Evolutionary conservation across 2,329 filamentous ascomycete species (phyloP).

Genomic region (Pezicula rhizophila): DNA sequence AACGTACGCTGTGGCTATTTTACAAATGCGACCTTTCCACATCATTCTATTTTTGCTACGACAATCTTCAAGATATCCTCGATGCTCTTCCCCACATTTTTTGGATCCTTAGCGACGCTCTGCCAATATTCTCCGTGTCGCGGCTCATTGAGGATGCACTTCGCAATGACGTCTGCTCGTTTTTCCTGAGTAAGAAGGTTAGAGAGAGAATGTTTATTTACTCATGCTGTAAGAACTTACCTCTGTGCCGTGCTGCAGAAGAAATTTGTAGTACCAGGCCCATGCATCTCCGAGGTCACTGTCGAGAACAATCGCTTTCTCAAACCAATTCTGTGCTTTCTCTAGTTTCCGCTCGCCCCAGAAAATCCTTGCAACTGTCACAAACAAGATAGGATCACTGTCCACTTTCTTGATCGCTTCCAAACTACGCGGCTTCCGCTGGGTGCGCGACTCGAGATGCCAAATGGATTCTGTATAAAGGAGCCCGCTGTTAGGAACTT

Average conservation of each 20-base stretch:
- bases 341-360: constrained; percentile 90
- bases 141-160: constrained; percentile 79
- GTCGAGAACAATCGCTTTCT: constrained; percentile 86
- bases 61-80: constrained; percentile 84
- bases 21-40: not conserved
- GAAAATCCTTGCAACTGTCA: constrained; percentile 90
- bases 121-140: constrained; percentile 93
- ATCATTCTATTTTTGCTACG: constrained; percentile 38
- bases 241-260: constrained; percentile 85
- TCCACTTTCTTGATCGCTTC: constrained; percentile 98
- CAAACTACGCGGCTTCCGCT: constrained; percentile 83
- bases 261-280: constrained; percentile 97
- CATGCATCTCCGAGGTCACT: constrained; percentile 85
- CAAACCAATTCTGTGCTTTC: constrained; percentile 95
- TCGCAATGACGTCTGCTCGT: constrained; percentile 73
- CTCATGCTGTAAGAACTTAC: constrained; percentile 28
- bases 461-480: constrained; percentile 95
- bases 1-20: constrained; percentile 2
- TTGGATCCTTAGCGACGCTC: constrained; percentile 74
- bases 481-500: constrained; percentile 79
- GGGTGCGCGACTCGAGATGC: constrained; percentile 84
- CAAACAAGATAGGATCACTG: constrained; percentile 81
- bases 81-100: constrained; percentile 65
- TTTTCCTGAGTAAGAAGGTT: constrained; percentile 55
- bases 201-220: constrained; percentile 2